Base-by-base conservation (phyloP, 1,284 basidiomycete genomes). In the Leccinum fallax region DNA sequence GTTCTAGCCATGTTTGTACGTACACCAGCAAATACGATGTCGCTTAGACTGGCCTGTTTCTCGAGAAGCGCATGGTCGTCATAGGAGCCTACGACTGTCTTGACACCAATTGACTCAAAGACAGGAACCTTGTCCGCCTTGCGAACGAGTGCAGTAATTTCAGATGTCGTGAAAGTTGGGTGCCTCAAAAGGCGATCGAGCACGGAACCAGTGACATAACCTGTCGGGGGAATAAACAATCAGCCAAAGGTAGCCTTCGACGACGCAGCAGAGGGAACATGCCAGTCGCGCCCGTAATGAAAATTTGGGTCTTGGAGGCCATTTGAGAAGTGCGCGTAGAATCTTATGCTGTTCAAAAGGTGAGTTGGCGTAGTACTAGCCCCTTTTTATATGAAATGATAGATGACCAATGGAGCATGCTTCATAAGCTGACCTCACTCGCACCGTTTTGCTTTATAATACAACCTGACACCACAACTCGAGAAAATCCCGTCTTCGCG, bases 141-240 rank as follows among this genome's bases (percentile, higher is more conserved):
- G 11, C 82, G 78, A 4, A 81, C 68, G n/a, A 81, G 74, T 1
- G 66, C 76, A 24, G 76, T 79, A 60, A 82, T 75, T 10, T 78
- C 69, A 30, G 77, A 77, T 3, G 71, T 70, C 4, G 67, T 38
- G 7, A 67, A 65, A 5, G 74, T 71, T 7, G 71, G 71, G 61
- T 78, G 79, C 2, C 67, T 53, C 38, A 83, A 71, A 48, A 83
- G 72, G 16, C 71, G 77, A 13, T 67, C 61, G 7, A 83, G 63
- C 19, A 82, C 76, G 11, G 78, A 74, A 24, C 81, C 81, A 8
- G 78, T 81, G 59, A 84, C 74, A 64, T 82, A 84, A 36, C 83
- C 83, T 80, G n/a, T 59, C 30, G 2, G 9, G 24, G 9, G 5
- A 7, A 26, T 13, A 15, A 36, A 15, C 13, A 7, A 10, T 64